Conservation (phyloP, 352 stramenopile genomes). For the Plasmopara viticola region DNA sequence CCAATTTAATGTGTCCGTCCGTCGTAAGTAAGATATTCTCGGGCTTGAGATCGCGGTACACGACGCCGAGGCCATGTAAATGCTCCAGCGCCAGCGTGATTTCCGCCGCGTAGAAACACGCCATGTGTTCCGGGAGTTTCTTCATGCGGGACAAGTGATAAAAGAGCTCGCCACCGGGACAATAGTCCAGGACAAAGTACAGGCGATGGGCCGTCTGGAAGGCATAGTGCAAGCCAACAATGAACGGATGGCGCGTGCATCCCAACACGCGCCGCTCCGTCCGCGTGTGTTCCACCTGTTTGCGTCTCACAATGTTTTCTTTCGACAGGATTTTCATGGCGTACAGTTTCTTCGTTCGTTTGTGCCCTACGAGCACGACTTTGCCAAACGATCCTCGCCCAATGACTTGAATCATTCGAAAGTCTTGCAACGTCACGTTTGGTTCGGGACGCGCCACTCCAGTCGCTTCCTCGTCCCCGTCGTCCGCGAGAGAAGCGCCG, state of each 20-base stretch:
- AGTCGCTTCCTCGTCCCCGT: slow-evolving; percentile 36
- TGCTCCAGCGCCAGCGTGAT: slow-evolving; percentile 82
- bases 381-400: slow-evolving; percentile 91
- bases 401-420: slow-evolving; percentile 86
- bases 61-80: slow-evolving; percentile 73
- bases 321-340: slow-evolving; percentile 92
- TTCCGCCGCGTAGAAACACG: slow-evolving; percentile 85
- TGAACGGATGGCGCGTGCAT: slow-evolving; percentile 81
- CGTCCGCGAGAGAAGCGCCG: slow-evolving; percentile 51
- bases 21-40: slow-evolving; percentile 75
- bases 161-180: slow-evolving; percentile 82
- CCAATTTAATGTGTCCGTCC: slow-evolving; percentile 86
- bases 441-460: slow-evolving; percentile 25
- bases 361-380: slow-evolving; percentile 81
- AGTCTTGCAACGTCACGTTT: slow-evolving; percentile 59
- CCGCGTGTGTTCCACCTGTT: slow-evolving; percentile 86
- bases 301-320: slow-evolving; percentile 84
- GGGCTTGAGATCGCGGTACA: slow-evolving; percentile 78
- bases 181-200: slow-evolving; percentile 96
- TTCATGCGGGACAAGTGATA: slow-evolving; percentile 86
- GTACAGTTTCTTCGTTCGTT: slow-evolving; percentile 82
- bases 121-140: slow-evolving; percentile 82
- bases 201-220: slow-evolving; percentile 88
- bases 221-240: slow-evolving; percentile 82
- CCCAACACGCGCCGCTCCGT: slow-evolving; percentile 81